phyloP scores from a whole-genome alignment of 805 yeast genomes.

The Vanderwaltozyma polyspora region DNA sequence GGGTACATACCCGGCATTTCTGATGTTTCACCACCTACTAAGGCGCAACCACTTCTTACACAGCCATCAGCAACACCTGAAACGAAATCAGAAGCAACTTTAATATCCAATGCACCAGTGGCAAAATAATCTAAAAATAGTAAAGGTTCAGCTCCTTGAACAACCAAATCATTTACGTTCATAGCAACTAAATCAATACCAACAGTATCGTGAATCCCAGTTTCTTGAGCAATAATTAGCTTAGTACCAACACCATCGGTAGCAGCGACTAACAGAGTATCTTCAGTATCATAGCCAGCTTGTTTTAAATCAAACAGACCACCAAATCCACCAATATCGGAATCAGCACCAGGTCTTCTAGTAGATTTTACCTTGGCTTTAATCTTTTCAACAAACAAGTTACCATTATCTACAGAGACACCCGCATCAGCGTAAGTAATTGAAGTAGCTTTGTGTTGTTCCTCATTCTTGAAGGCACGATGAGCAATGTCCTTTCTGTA shows the following conservation, averaged over 20 bases:
- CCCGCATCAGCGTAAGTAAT: conserved; percentile 94
- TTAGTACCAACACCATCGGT: conserved; percentile 99
- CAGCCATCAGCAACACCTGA: conserved; percentile 96
- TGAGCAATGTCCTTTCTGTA: conserved; percentile 92
- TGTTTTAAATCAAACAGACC: conserved; percentile 85
- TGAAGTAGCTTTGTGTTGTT: conserved; percentile 12
- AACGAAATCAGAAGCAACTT: conserved; percentile 79
- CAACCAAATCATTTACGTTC: conserved; percentile 96
- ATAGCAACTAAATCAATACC: conserved; percentile 98
- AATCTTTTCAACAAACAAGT: conserved; percentile 77
- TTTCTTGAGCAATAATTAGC: conserved; percentile 82
- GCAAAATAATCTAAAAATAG: conserved; percentile 95
- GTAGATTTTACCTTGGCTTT: conserved; percentile 87
- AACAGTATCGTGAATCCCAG: conserved; percentile 88
- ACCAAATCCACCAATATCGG: conserved; percentile 98
- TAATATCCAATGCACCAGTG: conserved; percentile 78
- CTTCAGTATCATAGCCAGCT: conserved; percentile 70
- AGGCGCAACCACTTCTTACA: conserved; percentile 87
- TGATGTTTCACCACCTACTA: conserved; percentile 97
- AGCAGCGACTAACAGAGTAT: conserved; percentile 85
- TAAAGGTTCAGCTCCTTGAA: conserved; percentile 98
- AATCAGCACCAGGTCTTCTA: conserved; percentile 90
- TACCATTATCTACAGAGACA: conserved; percentile 95
- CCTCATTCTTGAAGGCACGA: conserved; percentile 61
- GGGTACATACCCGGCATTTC: conserved; percentile 99